These are phyloP conservation scores for Boletus bicolor DNA, from an alignment of 768 basidiomycete genomes.

Conservation along the genomic window DNA sequence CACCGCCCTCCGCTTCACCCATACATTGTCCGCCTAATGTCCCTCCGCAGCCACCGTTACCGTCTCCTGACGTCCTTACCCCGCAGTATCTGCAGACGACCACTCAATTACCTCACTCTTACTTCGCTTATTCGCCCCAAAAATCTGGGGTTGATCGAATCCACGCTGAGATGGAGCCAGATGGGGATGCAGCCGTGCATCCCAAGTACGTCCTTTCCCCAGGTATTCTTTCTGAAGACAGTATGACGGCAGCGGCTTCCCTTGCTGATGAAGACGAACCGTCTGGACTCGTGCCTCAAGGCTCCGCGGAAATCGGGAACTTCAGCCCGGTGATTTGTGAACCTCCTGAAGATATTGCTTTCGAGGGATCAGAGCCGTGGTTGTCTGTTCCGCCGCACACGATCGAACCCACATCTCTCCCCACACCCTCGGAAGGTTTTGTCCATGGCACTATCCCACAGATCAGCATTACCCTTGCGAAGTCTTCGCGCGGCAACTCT, in stretches of 20 bases:
- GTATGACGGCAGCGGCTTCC: conserved; percentile 16
- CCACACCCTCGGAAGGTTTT: conserved; percentile 10
- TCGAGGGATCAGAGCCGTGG: conserved; percentile 20
- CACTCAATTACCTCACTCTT: conserved; percentile 29
- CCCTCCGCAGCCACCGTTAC: conserved; percentile 16
- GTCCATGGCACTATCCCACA: conserved; percentile 25
- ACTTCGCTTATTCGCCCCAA: conserved; percentile 17
- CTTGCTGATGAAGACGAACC: conserved; percentile 8
- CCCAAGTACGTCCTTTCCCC: conserved; percentile 17
- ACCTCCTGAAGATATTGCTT: conserved; percentile 28
- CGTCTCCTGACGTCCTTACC: conserved; percentile 18
- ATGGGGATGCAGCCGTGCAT: conserved; percentile 18
- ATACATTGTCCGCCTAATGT: conserved; percentile 10
- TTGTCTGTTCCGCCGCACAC: conserved; percentile 9
- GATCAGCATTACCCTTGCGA: conserved; percentile 30
- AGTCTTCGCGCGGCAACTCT: conserved; percentile 30
- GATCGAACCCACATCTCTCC: conserved; percentile 13
- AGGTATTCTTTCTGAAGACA: conserved; percentile 11
- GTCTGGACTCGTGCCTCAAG: conserved; percentile 12
- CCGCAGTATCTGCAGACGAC: conserved; percentile 24
- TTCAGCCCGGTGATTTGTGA: conserved; percentile 29
- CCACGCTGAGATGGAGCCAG: conserved; percentile 6
- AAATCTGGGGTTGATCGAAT: conserved; percentile 31
- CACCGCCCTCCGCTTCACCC: conserved; percentile 13
- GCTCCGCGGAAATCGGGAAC: conserved; percentile 25